Conservation (phyloP, 2,329 filamentous ascomycete species). For the Fusarium algeriense region DNA sequence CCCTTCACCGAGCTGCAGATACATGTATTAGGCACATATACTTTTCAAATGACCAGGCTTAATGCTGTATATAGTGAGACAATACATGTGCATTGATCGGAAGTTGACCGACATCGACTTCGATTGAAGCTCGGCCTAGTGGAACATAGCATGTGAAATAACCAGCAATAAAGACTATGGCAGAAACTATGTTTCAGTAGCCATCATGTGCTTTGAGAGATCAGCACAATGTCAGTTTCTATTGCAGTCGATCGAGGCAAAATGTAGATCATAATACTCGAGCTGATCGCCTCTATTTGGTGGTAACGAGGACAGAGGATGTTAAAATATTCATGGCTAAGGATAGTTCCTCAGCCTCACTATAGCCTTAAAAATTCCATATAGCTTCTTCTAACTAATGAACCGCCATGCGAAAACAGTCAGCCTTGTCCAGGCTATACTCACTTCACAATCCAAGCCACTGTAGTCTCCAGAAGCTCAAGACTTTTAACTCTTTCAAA, state of each 20-base stretch:
- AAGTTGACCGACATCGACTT: slow-evolving; percentile 25
- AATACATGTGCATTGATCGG: slow-evolving; percentile 10
- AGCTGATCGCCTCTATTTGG: background rate
- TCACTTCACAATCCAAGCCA: slow-evolving; percentile 26
- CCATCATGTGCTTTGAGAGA: background rate
- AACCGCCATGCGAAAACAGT: background rate
- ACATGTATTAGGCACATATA: background rate
- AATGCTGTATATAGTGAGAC: background rate
- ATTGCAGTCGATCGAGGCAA: background rate
- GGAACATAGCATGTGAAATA: slow-evolving; percentile 13
- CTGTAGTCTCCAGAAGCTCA: too few relatives aligned
- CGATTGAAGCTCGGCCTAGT: slow-evolving; percentile 14
- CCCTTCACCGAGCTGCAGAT: background rate
- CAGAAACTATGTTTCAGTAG: background rate
- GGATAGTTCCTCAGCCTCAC: background rate
- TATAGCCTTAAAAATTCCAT: background rate
- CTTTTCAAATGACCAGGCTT: background rate
- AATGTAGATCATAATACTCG: background rate
- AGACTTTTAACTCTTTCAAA: background rate
- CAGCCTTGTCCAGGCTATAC: background rate
- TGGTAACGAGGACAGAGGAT: background rate
- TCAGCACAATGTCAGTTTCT: background rate
- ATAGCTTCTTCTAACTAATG: background rate
- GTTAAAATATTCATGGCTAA: background rate
- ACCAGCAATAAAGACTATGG: background rate